These are phyloP conservation scores for Drechslerella stenobrocha DNA, from an alignment of 2,329 filamentous ascomycete genomes.

Conservation along the genomic window DNA sequence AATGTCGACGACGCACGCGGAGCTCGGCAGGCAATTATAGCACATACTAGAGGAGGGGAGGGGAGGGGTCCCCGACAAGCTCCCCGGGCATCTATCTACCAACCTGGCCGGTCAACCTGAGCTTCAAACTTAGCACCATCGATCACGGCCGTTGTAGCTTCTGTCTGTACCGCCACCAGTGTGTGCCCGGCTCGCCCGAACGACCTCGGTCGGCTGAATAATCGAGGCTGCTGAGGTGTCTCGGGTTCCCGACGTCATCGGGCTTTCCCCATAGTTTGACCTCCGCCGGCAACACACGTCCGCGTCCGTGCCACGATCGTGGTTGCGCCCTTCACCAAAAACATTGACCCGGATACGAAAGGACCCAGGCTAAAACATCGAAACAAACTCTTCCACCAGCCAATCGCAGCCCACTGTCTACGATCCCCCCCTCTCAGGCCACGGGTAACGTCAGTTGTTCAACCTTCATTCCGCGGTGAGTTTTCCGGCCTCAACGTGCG, in stretches of 20 bases:
- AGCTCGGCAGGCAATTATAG: no score
- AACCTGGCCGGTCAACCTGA: no score
- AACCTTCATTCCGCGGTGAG: no score
- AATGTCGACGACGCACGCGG: no score
- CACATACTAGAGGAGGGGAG: no score
- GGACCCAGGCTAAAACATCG: neutral
- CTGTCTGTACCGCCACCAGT: no score
- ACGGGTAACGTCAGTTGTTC: conserved; percentile 12
- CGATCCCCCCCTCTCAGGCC: neutral
- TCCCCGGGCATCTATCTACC: no score
- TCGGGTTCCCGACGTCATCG: conserved; percentile 47
- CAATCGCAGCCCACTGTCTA: conserved; percentile 5
- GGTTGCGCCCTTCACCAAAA: conserved; percentile 13
- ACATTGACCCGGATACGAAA: conserved; percentile 44
- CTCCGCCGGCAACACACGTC: conserved; percentile 15
- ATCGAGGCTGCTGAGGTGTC: conserved; percentile 20
- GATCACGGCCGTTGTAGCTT: no score
- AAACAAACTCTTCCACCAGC: conserved; percentile 11
- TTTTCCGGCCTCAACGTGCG: no score
- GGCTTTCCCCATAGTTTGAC: conserved; percentile 44
- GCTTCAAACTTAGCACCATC: no score
- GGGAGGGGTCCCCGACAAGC: no score
- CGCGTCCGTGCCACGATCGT: conserved; percentile 9
- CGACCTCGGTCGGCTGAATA: conserved; percentile 45
- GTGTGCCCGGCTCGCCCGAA: conserved; percentile 10